Evolutionary conservation across 2,329 filamentous ascomycete species (phyloP).

Genomic region (Paraconiothyrium brasiliense): DNA sequence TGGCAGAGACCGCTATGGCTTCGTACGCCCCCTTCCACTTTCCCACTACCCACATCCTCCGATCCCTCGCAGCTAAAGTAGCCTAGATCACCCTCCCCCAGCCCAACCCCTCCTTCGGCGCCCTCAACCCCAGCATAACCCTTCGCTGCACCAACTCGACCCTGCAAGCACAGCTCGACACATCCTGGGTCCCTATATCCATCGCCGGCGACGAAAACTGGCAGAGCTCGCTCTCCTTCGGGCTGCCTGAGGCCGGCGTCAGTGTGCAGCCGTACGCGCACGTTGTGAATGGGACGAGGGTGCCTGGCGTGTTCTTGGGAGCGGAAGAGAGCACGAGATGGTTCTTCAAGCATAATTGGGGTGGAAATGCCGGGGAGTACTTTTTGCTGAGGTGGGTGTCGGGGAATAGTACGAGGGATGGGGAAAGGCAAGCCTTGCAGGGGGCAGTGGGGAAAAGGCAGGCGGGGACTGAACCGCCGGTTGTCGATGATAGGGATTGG

Average conservation of each 20-base stretch:
- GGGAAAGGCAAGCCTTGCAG: too few species aligned
- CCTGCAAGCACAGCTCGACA: constrained; percentile 11
- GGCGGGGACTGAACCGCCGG: constrained; percentile 9
- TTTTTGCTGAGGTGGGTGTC: constrained; percentile 21
- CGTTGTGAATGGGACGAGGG: constrained; percentile 7
- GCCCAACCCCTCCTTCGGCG: neutral
- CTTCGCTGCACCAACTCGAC: constrained; percentile 14
- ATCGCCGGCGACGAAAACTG: constrained; percentile 22
- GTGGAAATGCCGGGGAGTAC: constrained; percentile 27
- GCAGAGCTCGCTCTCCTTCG: constrained; percentile 18
- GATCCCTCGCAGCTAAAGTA: too few species aligned
- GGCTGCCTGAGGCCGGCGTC: constrained; percentile 11
- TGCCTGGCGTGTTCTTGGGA: constrained; percentile 17
- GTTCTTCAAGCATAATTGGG: constrained; percentile 24
- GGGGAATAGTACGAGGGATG: neutral
- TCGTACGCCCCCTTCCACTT: constrained; percentile 14
- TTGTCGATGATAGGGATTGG: constrained; percentile 25
- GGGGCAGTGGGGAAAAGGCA: constrained; percentile 13
- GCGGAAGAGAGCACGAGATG: constrained; percentile 17
- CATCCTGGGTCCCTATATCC: constrained; percentile 10
- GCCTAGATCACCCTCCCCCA: constrained; percentile 20
- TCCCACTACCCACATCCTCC: neutral
- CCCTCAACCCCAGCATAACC: constrained; percentile 3
- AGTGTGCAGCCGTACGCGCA: constrained; percentile 19
- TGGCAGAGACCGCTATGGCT: constrained; percentile 19